Conservation (phyloP, 257 asterid genomes). For the Rhazya stricta region DNA sequence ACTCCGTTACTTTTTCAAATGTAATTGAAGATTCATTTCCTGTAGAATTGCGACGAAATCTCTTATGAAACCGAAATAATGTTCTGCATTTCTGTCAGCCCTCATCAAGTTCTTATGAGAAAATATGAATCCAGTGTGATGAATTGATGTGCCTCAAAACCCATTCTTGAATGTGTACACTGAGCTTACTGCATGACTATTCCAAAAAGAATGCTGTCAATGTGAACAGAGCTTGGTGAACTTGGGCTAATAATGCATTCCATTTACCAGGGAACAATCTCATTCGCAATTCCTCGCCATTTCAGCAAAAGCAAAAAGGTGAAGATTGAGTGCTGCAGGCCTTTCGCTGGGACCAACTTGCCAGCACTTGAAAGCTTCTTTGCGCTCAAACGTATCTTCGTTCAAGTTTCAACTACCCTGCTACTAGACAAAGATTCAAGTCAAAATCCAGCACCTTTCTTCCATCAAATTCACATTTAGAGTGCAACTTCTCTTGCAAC, state of each 20-base stretch:
- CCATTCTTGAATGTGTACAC: neutral
- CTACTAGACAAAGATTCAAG: neutral
- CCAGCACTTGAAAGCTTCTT: neutral
- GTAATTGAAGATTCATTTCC: neutral
- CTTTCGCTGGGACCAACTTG: neutral
- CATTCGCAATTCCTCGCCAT: neutral
- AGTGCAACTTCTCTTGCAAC: too few species aligned
- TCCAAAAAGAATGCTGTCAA: neutral
- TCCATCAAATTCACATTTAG: neutral
- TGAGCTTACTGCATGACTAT: neutral
- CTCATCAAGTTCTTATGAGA: neutral
- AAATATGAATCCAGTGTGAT: neutral
- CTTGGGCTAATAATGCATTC: constrained; percentile 15
- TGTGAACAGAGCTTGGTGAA: constrained; percentile 3
- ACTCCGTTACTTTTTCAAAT: neutral
- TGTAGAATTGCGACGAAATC: neutral
- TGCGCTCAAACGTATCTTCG: neutral
- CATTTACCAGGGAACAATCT: constrained; percentile 2
- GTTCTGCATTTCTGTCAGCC: neutral
- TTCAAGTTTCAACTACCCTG: neutral
- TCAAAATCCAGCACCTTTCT: neutral
- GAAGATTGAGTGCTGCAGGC: constrained; percentile 1
- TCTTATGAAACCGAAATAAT: neutral
- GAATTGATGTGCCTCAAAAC: neutral
- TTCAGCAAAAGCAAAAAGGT: neutral